Percentiles rank a stretch among this genome's conserved stretches.
These are phyloP conservation scores for Exserohilum rostratum DNA, from an alignment of 2,329 filamentous ascomycete genomes.

Conservation along the genomic window DNA sequence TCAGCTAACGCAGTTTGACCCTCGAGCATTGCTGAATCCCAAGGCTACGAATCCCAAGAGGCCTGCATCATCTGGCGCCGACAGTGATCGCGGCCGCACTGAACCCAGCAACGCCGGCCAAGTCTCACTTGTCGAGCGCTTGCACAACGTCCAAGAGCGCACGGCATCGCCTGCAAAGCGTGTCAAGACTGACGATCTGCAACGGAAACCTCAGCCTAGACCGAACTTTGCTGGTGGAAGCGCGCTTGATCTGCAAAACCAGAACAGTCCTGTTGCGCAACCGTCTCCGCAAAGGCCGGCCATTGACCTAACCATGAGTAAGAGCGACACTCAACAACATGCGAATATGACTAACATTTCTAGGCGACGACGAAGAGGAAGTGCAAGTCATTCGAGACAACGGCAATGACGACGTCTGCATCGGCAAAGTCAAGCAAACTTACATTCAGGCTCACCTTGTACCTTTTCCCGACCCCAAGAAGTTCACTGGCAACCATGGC, in stretches of 20 bases:
- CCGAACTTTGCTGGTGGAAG: slow-evolving; percentile 24
- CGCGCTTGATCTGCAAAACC: slow-evolving; percentile 54
- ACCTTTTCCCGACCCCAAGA: slow-evolving; percentile 70
- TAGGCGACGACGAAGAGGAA: slow-evolving; percentile 68
- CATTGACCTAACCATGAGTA: slow-evolving; percentile 48
- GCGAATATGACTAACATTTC: slow-evolving; percentile 32
- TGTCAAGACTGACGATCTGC: slow-evolving; percentile 34
- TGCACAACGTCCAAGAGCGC: slow-evolving; percentile 77
- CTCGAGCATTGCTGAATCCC: slow-evolving; percentile 44
- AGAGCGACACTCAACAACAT: background rate
- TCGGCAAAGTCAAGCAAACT: slow-evolving; percentile 74
- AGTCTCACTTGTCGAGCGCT: slow-evolving; percentile 71
- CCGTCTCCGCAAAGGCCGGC: slow-evolving; percentile 14
- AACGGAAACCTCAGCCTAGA: slow-evolving; percentile 24
- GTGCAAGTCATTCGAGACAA: slow-evolving; percentile 64
- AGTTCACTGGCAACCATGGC: slow-evolving; percentile 63
- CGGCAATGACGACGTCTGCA: slow-evolving; percentile 76
- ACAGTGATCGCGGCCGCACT: slow-evolving; percentile 30
- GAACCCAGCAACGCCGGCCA: slow-evolving; percentile 51
- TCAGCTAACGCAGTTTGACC: slow-evolving; percentile 30
- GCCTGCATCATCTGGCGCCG: slow-evolving; percentile 31
- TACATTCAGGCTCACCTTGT: slow-evolving; percentile 70
- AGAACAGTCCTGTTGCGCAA: slow-evolving; percentile 17
- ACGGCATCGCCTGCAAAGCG: slow-evolving; percentile 57
- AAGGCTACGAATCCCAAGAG: slow-evolving; percentile 39